These are phyloP conservation scores for Xylaria sp. DNA, from an alignment of 2,329 filamentous ascomycete species.

Conservation along the genomic window DNA sequence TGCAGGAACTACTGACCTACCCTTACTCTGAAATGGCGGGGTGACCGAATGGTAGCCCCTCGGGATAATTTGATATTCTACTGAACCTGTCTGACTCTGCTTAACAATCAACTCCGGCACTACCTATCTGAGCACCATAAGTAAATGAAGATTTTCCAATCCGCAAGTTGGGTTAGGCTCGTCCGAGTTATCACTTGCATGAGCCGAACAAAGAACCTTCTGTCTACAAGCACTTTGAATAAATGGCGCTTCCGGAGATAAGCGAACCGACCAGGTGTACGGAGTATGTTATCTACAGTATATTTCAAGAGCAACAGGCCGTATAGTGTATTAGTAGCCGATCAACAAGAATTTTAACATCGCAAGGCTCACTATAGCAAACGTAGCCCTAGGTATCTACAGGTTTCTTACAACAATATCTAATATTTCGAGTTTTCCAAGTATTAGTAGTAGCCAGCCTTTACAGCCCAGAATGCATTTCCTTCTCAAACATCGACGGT, in stretches of 20 bases:
- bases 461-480: neutral
- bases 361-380: neutral
- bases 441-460: neutral
- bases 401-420: neutral
- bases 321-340: neutral
- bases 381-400: neutral
- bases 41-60: slow-evolving; percentile 22
- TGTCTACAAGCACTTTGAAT: slow-evolving; percentile 21
- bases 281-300: neutral
- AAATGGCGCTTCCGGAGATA: slow-evolving; percentile 34
- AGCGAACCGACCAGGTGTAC: neutral
- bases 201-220: slow-evolving; percentile 2
- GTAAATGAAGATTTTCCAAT: neutral
- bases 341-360: neutral
- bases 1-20: slow-evolving; percentile 6
- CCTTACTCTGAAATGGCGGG: slow-evolving; percentile 20
- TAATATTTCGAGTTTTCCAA: too few species aligned
- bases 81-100: slow-evolving; percentile 1
- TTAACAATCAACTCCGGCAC: slow-evolving; percentile 26
- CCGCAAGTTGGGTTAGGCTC: too few species aligned
- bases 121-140: neutral
- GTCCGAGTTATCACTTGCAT: neutral
- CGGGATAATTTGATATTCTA: slow-evolving; percentile 32
- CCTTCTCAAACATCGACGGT: neutral
- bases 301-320: neutral